phyloP scores from a whole-genome alignment of 345 rosid species.

The Pelargonium nanum region DNA sequence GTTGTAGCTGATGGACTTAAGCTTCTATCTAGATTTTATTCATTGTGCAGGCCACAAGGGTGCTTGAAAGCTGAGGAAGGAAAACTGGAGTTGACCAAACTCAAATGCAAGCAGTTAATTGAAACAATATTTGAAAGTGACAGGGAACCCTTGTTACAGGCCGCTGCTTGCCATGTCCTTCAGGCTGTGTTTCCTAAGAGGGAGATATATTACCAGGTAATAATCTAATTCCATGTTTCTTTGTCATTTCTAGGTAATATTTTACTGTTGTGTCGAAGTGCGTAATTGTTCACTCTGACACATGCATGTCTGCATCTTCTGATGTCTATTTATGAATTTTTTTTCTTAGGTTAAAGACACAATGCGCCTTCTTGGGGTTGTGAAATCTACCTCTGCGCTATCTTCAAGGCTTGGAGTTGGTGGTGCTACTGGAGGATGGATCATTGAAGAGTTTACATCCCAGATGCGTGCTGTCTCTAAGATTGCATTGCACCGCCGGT shows the following conservation, averaged over 20 bases:
- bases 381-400: conserved; percentile 62
- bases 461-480: conserved; percentile 95
- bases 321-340: conserved; percentile 2
- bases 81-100: conserved; percentile 37
- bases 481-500: conserved; percentile 87
- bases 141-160: conserved; percentile 76
- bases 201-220: conserved; percentile 81
- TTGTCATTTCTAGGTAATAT: not conserved
- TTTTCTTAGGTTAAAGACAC: conserved; percentile 65
- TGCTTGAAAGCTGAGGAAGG: conserved; percentile 28
- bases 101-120: conserved; percentile 71
- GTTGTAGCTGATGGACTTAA: conserved; percentile 86
- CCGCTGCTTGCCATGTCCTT: conserved; percentile 83
- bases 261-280: not conserved
- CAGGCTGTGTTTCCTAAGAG: conserved; percentile 74
- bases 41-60: conserved; percentile 39
- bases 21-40: conserved; percentile 64
- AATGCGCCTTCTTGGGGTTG: conserved; percentile 93
- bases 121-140: conserved; percentile 85
- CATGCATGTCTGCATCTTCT: not conserved
- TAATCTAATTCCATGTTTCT: not conserved
- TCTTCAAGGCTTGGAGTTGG: conserved; percentile 75
- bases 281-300: not conserved
- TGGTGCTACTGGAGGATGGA: conserved; percentile 58
- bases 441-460: conserved; percentile 85